Conservation (phyloP, 306 rosid species). For the Morella rubra region DNA sequence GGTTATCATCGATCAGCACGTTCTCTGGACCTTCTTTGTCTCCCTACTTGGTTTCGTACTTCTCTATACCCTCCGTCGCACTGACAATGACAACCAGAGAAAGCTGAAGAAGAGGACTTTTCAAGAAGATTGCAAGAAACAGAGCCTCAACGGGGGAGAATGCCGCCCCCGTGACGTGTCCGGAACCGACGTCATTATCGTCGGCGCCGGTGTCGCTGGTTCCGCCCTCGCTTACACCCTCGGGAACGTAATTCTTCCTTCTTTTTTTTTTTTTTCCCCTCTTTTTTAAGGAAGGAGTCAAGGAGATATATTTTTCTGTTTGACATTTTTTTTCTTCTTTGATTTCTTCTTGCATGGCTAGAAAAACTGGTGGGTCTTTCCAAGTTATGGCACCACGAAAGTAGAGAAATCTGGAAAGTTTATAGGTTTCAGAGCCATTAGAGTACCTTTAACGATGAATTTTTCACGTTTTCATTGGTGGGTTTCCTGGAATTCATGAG, state of each 20-base stretch:
- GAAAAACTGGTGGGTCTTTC: neutral
- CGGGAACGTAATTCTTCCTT: slow-evolving; percentile 35
- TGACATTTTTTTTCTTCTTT: neutral
- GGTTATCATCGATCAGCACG: slow-evolving; percentile 31
- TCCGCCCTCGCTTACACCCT: slow-evolving; percentile 54
- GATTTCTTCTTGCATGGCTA: too few relatives aligned
- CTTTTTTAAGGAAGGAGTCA: neutral
- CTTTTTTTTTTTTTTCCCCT: neutral
- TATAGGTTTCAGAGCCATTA: neutral
- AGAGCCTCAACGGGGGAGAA: slow-evolving; percentile 19
- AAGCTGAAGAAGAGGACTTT: neutral
- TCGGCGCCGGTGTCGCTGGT: slow-evolving; percentile 63
- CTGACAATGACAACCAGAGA: neutral
- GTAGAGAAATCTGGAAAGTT: neutral
- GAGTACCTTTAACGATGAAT: neutral
- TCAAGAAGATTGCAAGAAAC: neutral
- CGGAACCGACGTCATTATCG: slow-evolving; percentile 32
- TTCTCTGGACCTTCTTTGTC: slow-evolving; percentile 31
- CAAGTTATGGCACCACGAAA: neutral
- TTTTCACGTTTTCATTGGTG: neutral
- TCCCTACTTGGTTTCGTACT: slow-evolving; percentile 27
- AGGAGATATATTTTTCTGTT: neutral
- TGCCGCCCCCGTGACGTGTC: neutral
- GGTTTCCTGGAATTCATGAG: neutral
- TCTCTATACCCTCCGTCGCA: slow-evolving; percentile 29